These are phyloP conservation scores for Dactylorhiza incarnata DNA, from an alignment of 106 monocot genomes.

Conservation along the genomic window DNA sequence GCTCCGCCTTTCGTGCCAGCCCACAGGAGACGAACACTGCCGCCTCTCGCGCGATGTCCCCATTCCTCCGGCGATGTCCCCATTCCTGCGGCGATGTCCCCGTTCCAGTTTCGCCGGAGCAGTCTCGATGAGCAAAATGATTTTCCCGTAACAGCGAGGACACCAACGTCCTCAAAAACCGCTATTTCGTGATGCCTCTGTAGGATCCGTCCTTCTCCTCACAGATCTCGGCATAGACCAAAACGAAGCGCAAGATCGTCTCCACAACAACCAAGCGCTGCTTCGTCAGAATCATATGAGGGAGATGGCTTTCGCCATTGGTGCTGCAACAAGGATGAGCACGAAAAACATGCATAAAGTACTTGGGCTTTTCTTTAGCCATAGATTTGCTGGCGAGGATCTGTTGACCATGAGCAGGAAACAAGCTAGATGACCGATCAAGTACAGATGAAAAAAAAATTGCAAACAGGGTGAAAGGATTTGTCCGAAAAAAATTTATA, in stretches of 20 bases:
- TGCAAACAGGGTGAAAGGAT: constrained; percentile 36
- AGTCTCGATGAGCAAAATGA: no score
- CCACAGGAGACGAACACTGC: no score
- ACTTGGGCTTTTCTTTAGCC: constrained; percentile 35
- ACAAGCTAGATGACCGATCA: constrained; percentile 73
- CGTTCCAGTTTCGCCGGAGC: no score
- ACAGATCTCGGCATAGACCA: neutral
- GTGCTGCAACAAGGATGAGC: constrained; percentile 52
- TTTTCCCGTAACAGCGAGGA: no score
- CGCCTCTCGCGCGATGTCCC: no score
- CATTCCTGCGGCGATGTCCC: no score
- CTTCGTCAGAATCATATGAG: constrained; percentile 26
- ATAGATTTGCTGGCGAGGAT: constrained; percentile 39
- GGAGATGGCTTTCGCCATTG: constrained; percentile 47
- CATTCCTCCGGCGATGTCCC: no score
- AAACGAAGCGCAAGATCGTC: constrained; percentile 4
- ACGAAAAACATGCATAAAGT: constrained; percentile 63
- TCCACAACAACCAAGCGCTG: constrained; percentile 10
- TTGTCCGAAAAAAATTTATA: no score
- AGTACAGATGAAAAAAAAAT: constrained; percentile 57
- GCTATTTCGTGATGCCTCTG: no score
- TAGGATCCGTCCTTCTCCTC: no score
- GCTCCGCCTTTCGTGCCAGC: no score
- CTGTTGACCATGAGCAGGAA: constrained; percentile 63
- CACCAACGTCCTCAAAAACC: no score